Conservation (phyloP, 2,329 filamentous ascomycete species). For the Paracorniculantispora psalliotae region DNA sequence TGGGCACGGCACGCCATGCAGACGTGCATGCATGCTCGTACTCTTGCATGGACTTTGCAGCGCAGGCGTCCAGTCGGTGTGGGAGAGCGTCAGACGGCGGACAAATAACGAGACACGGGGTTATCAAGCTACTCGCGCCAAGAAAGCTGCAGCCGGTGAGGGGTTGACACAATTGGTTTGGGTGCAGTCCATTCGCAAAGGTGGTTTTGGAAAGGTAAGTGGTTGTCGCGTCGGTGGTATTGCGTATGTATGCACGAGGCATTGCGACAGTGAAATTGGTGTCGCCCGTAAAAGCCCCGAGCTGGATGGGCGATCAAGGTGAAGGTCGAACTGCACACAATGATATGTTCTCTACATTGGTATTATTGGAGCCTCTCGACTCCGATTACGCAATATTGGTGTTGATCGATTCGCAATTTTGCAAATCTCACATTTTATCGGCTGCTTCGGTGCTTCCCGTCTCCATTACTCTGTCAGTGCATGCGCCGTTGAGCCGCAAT, state of each 20-base stretch:
- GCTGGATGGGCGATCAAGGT: not conserved
- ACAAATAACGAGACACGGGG: not conserved
- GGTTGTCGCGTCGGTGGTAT: not conserved
- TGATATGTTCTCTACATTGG: no score
- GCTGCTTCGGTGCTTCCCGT: no score
- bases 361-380: no score
- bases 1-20: conserved; percentile 2
- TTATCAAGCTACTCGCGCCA: not conserved
- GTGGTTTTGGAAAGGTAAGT: not conserved
- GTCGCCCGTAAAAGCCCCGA: no score
- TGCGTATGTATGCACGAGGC: not conserved
- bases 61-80: conserved; percentile 7
- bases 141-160: not conserved
- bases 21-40: conserved; percentile 10
- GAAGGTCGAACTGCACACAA: no score
- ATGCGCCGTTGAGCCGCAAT: conserved; percentile 2
- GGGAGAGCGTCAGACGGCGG: not conserved
- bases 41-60: conserved; percentile 2
- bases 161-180: not conserved
- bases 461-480: not conserved
- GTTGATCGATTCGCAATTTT: no score
- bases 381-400: no score
- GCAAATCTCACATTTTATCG: no score
- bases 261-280: not conserved
- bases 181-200: not conserved